Conservation (phyloP, 495 filamentous ascomycete species). For the Xylaria scruposa region DNA sequence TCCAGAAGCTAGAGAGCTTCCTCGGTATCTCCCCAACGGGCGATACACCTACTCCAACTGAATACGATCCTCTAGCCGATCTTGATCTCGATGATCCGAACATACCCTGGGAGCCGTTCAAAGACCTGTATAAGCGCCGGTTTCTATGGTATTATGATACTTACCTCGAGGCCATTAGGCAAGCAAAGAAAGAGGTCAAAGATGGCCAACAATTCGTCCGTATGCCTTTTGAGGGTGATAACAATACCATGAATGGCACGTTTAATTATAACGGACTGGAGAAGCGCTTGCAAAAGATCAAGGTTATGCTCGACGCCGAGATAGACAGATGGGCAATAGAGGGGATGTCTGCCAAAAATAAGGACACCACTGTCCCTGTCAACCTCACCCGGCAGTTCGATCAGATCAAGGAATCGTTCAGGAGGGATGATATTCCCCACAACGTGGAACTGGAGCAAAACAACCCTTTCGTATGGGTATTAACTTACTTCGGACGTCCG, state of each 20-base stretch:
- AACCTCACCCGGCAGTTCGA: constrained; percentile 85
- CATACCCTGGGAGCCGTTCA: constrained; percentile 76
- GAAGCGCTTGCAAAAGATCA: constrained; percentile 68
- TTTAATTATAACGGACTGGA: constrained; percentile 84
- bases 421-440: constrained; percentile 69
- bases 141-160: constrained; percentile 96
- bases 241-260: constrained; percentile 85
- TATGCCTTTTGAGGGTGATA: constrained; percentile 84
- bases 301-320: constrained; percentile 73
- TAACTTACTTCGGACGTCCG: constrained; percentile 87
- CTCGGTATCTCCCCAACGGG: constrained; percentile 63
- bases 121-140: constrained; percentile 86
- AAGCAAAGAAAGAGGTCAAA: constrained; percentile 63
- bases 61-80: constrained; percentile 58
- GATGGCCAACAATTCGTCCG: constrained; percentile 67
- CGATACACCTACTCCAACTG: constrained; percentile 43
- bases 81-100: constrained; percentile 54
- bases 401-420: constrained; percentile 78
- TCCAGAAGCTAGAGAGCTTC: constrained; percentile 82
- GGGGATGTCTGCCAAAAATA: constrained; percentile 66
- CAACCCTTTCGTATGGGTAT: constrained; percentile 72
- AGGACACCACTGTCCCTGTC: constrained; percentile 76
- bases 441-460: constrained; percentile 73
- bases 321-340: constrained; percentile 72
- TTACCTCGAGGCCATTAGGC: constrained; percentile 74